Evolutionary conservation across 805 yeast species (phyloP).

Genomic region (Yarrowia porcina): DNA sequence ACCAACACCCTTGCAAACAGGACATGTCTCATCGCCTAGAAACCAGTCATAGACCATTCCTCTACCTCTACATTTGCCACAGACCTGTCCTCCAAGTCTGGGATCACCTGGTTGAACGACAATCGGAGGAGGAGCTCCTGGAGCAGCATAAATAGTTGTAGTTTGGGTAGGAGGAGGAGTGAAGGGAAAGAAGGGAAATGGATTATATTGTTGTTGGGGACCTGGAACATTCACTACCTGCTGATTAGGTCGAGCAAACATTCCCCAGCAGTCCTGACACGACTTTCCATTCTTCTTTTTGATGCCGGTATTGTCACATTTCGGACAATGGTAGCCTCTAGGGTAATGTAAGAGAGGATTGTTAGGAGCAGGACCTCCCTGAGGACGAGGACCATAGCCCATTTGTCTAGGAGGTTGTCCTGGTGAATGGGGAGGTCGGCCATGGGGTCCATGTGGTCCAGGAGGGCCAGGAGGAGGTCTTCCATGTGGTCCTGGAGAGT

Average conservation of each 20-base stretch:
- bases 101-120: conserved; percentile 77
- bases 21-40: conserved; percentile 60
- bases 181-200: conserved; percentile 30
- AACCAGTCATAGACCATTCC: conserved; percentile 53
- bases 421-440: conserved; percentile 1
- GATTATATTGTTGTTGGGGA: conserved; percentile 28
- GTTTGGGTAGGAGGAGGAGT: conserved; percentile 29
- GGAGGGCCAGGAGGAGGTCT: background rate
- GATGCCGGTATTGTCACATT: conserved; percentile 73
- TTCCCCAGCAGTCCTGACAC: conserved; percentile 69
- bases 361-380: conserved; percentile 33
- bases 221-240: conserved; percentile 30
- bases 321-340: conserved; percentile 53
- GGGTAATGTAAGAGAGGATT: conserved; percentile 68
- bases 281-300: conserved; percentile 56
- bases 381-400: conserved; percentile 28
- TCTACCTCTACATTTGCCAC: conserved; percentile 69
- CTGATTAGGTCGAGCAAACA: conserved; percentile 48
- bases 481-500: background rate
- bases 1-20: conserved; percentile 66
- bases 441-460: background rate
- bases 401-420: conserved; percentile 8
- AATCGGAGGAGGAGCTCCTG: conserved; percentile 41
- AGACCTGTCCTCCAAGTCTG: conserved; percentile 63
- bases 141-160: conserved; percentile 19